Percentiles rank a stretch among this genome's conserved stretches.
These are phyloP conservation scores for Durio zibethinus DNA, from an alignment of 345 rosid genomes.

Conservation along the genomic window DNA sequence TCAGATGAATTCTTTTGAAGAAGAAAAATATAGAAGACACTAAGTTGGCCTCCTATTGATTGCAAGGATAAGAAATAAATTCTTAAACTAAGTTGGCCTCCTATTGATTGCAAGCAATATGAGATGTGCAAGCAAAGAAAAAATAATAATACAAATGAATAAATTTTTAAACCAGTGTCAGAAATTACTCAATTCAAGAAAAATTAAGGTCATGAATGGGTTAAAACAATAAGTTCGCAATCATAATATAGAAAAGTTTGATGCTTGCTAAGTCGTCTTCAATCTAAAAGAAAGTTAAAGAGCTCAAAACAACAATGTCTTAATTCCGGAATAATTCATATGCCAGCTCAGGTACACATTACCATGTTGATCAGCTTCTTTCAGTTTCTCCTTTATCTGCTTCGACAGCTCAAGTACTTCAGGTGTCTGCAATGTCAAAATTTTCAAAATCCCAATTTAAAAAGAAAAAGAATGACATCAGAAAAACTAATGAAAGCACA, in stretches of 20 bases:
- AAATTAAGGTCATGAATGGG: not conserved
- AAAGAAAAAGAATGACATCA: not conserved
- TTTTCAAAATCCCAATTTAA: not conserved
- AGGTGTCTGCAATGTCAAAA: slow-evolving; percentile 52
- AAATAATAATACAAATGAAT: not conserved
- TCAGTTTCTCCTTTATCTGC: slow-evolving; percentile 90
- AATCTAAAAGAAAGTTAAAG: not conserved
- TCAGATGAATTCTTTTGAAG: not conserved
- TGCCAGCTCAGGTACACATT: slow-evolving; percentile 10
- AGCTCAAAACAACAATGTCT: not conserved
- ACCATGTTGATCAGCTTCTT: slow-evolving; percentile 92
- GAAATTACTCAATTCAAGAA: not conserved
- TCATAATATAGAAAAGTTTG: not conserved
- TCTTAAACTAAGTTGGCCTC: not conserved
- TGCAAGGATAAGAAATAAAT: too few species aligned
- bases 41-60: too few species aligned
- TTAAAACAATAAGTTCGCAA: not conserved
- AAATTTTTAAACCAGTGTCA: not conserved
- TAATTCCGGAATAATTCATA: not conserved
- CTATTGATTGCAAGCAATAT: not conserved
- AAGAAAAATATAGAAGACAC: too few species aligned
- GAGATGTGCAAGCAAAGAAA: not conserved
- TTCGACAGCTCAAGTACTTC: slow-evolving; percentile 80
- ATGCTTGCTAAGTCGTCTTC: not conserved
- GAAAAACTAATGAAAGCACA: slow-evolving; percentile 1